Base-by-base conservation (phyloP, 176 grass and related monocot species). In the Aegilops tauschii region DNA sequence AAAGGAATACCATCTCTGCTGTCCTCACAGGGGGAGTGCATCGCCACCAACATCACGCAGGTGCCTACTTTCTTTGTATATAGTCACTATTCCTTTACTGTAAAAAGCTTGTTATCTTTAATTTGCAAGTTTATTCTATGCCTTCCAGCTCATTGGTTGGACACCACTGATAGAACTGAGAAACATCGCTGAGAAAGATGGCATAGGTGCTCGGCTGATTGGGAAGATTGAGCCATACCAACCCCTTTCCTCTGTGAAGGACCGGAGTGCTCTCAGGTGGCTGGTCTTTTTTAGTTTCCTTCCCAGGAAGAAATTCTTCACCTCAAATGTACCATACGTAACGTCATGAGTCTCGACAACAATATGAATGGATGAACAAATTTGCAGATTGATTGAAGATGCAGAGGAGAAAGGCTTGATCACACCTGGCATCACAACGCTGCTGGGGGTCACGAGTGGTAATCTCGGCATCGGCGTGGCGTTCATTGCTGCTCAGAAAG, bases 371-470 rank as follows among this genome's bases (percentile, higher is more conserved):
- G 13, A 74, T 73, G 37, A 42, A 21, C n/a, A 3, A 4, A 89
- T 80, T 44, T 73, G 50, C 44, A 98, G 93, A 85, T 89, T 98
- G 93, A 98, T 98, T n/a, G 88, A 95, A 88, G 95, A 98, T 93
- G 91, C 91, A 47, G 91, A 98, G 84, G 91, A 98, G 84, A 95
- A 90, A 86, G 90, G 79, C 35, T 79, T 98, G 44, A 93, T 95
- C 78, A 79, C 77, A 81, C 90, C 96, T 89, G 96, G 84, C 50
- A 79, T 82, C 76, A 95, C 90, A 73, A 94, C 90, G 18, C 83
- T 95, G 17, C 77, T 91, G 31, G 91, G 84, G 12, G 56, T 87
- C 27, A 98, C 86, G 13, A 95, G 96, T 44, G 90, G 96, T 65
- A 95, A 94, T 89, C 82, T 94, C 9, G 91, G 91, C 34, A 95